Evolutionary conservation across 2,329 filamentous ascomycete genomes (phyloP), one percentile per base, ranked within the genome.

Genomic region (Coniochaeta prunicola): DNA sequence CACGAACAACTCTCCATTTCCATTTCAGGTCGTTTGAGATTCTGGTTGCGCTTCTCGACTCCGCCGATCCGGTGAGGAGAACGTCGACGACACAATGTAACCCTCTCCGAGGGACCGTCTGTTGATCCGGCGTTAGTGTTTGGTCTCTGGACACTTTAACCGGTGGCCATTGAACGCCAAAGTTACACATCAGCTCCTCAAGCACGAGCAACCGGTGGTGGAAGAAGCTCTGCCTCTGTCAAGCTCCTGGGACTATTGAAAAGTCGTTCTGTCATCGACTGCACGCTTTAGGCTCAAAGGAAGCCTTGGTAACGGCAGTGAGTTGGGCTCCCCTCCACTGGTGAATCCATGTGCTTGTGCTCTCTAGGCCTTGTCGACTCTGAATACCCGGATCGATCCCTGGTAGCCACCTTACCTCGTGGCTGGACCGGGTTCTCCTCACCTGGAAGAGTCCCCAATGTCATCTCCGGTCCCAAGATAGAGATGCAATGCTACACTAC

Each of bases 331-430:
- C 19, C 36, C 19, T 38, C 15, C 9, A 38, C 36, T 17, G 10
- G n/a, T 34, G 31, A 34, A 8, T 34, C 31, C 31, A 34, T 34
- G 31, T 34, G 13, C 7, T 4, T 45, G 13, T 24, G 21, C 7
- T 30, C 24, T 19, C 17, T 12, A 28, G 45, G 45, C 2, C 12
- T 9, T 15, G 12, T 28, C 13, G 10, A 12, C 42, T 48, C 42
- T 48, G 42, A 50, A 50, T 50, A 50, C 24, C 45, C 45, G 45
- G 45, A 50, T 50, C 45, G 45, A n/a, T 26, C 45, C 45, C 45
- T 50, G 45, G 45, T 26, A 50, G 45, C 24, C 45, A 50, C 45
- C 45, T 30, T 21, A 30, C 45, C 45, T 28, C 45, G 45, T 50
- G 45, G 45, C n/a, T n/a, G 24, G 45, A 50, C 45, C 45, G 13